Evolutionary conservation across 441 rosid genomes (phyloP).

Genomic region (Theobroma grandiflorum): DNA sequence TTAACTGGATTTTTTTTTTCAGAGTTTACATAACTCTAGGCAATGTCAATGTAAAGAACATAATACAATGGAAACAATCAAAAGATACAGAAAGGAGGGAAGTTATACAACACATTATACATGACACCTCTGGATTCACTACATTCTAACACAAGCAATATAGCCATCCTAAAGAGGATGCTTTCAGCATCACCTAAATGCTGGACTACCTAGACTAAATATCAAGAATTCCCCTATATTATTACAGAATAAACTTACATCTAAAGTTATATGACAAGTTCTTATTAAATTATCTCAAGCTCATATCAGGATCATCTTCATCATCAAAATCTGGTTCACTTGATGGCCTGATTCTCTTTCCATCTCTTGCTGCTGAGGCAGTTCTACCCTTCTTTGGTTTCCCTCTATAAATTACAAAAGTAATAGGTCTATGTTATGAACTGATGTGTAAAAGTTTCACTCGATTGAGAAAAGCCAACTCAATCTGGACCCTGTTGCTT

Average conservation of each 20-base stretch:
- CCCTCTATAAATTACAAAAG: constrained; percentile 21
- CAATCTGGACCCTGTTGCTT: background rate
- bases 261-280: background rate
- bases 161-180: background rate
- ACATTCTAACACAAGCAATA: background rate
- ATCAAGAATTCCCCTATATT: background rate
- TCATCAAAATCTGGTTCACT: constrained; percentile 35
- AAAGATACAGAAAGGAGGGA: background rate
- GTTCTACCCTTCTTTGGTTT: constrained; percentile 37
- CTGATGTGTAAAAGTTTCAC: background rate
- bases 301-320: constrained; percentile 40
- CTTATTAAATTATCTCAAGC: constrained; percentile 9
- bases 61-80: constrained; percentile 6
- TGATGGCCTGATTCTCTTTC: constrained; percentile 31
- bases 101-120: constrained; percentile 10
- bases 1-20: background rate
- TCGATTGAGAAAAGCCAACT: background rate
- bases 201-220: background rate
- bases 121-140: background rate
- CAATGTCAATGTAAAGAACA: background rate
- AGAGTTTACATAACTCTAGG: background rate
- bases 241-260: background rate
- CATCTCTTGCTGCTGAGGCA: constrained; percentile 20
- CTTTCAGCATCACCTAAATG: background rate
- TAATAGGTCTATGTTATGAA: background rate